Evolutionary conservation across 495 filamentous ascomycete species (phyloP), one percentile per base, ranked within the genome.

Genomic region (Aspergillus steynii): DNA sequence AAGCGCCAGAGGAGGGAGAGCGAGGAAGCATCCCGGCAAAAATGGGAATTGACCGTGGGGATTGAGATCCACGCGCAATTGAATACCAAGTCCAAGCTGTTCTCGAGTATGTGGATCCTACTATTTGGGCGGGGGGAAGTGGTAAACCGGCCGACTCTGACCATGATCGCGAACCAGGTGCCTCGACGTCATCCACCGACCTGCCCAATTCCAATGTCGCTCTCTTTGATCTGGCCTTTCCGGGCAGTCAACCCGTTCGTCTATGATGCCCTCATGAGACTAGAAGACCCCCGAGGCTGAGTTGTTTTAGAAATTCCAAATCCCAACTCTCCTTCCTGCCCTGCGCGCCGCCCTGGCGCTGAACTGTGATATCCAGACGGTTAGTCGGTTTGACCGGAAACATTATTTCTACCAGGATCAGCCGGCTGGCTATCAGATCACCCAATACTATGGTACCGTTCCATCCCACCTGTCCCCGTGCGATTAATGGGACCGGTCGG

Each of bases 391-490:
- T 73, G 95, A 99, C 74, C 83, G 95, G 53, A 99, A 99, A 71
- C 95, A 99, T 68, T 99, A 99, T 71, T 97, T 97, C 75, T 96
- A 97, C 76, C 94, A 93, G 83, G 95, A 99, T 73, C 95, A 99
- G 70, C 95, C 96, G 6, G 80, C 88, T 0, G 95, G 95, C 0
- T 99, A 98, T 74, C 95, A 99, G 73, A 95, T 99, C 58, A 99
- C 95, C 6, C 96, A 99, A 68, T 98, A 93, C 75, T 97, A 89
- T 67, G 83, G 82, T 85, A 85, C 45, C 34, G 4, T 42, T 42
- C 37, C 9, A 12, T 10, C 12, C 37, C 37, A 9, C 15, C 48
- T 56, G 29, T 31, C 31, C 29, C 34, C 0, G 10, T 49, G 5
- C 14, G 4, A 12, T 31, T n/a, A n/a, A 25, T 42, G 27, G 26